Conservation (phyloP, 2,329 filamentous ascomycete genomes). For the Paecilomyces formosus region DNA sequence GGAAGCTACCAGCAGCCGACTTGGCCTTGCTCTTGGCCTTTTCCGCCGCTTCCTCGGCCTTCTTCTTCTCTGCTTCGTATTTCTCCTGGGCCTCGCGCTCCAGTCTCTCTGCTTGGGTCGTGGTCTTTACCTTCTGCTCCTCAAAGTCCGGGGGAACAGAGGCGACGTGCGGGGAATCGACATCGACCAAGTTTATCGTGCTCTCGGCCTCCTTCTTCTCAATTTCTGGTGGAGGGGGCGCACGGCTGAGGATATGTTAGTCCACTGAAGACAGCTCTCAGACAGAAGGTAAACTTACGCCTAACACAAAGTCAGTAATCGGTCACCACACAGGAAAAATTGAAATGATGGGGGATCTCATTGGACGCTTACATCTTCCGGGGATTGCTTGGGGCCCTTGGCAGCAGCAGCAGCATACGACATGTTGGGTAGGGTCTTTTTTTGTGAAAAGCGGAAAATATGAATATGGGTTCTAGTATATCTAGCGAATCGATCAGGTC, state of each 20-base stretch:
- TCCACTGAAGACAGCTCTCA: not conserved
- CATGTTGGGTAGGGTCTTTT: slow-evolving; percentile 24
- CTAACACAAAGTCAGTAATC: slow-evolving; percentile 11
- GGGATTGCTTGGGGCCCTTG: slow-evolving; percentile 39
- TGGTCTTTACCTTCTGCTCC: slow-evolving; percentile 36
- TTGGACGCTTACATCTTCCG: slow-evolving; percentile 33
- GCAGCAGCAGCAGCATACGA: slow-evolving; percentile 44
- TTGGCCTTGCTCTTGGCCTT: slow-evolving; percentile 27
- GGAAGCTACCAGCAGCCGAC: slow-evolving; percentile 19
- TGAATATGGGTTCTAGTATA: not conserved
- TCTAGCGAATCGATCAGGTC: not conserved
- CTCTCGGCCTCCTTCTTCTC: slow-evolving; percentile 33
- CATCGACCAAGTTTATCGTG: slow-evolving; percentile 38
- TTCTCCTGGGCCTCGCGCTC: slow-evolving; percentile 31
- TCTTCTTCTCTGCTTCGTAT: slow-evolving; percentile 17
- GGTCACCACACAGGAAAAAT: slow-evolving; percentile 6
- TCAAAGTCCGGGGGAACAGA: slow-evolving; percentile 36
- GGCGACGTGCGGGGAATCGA: slow-evolving; percentile 39
- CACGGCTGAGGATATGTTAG: slow-evolving; percentile 22
- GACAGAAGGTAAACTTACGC: slow-evolving; percentile 25
- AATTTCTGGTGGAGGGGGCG: slow-evolving; percentile 30
- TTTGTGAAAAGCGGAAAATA: not conserved
- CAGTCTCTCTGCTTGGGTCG: slow-evolving; percentile 39
- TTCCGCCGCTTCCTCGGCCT: slow-evolving; percentile 18
- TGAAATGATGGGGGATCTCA: not conserved